Base-by-base conservation (phyloP, 2,329 filamentous ascomycete species). In the Aspergillus alliaceus region DNA sequence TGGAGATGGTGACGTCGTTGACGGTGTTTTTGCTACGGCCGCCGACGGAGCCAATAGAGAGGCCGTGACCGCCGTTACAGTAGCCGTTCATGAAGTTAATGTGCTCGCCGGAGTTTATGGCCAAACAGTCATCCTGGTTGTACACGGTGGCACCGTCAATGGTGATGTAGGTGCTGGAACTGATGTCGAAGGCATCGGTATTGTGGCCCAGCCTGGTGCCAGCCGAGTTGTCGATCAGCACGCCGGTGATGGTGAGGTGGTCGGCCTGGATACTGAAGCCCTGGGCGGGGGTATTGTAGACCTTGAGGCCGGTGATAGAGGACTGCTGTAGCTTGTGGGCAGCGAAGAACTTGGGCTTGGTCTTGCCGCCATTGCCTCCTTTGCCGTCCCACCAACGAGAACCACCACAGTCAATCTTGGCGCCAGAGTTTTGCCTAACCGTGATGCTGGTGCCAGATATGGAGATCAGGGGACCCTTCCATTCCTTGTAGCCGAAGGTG, bases 401-500 rank as follows among this genome's bases (percentile, higher is more conserved):
- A 34, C 86, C 85, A 35, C 82, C 77, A 54, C 84, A 83, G 64
- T 89, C 77, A 51, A 89, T 79, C 1, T 73, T 63, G 22, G 80
- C 80, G 46, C 82, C 83, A 7, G 76, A 47, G 15, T 51, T 50
- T 37, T 60, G 58, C 51, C 61, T 76, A 37, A 88, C 77, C 27
- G 77, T 79, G 63, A 88, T 79, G 60, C 77, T 75, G 34, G 72
- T 82, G 37, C 87, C 87, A 1, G 82, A 82, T 60, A 89, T 77
- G 27, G 80, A 80, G 64, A 90, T 79, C 12, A 90, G 77, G 44
- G 87, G 87, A 0, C 87, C 87, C 1, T 71, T 69, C 87, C 86
- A 90, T 65, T 87, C 82, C 60, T 84, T 77, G 74, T 88, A 89
- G 20, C 79, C 86, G 66, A 87, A 90, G 53, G 82, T 85, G 18